phyloP scores from a whole-genome alignment of 179 eudicot genomes.

The Actinidia arguta region DNA sequence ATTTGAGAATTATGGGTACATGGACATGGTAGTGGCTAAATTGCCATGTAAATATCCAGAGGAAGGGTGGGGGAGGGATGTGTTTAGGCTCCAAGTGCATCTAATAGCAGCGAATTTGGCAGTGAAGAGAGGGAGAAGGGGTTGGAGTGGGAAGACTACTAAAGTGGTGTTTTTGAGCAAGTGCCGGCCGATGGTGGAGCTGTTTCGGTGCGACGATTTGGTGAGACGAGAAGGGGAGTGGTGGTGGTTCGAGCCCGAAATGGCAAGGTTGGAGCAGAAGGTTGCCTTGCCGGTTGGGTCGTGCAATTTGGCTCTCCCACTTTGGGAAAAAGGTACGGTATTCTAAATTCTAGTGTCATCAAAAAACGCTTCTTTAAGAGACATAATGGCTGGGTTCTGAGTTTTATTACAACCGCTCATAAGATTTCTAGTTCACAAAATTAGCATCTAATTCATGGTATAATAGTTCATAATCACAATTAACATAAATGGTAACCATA shows the following conservation, averaged over 20 bases:
- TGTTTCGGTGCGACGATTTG: constrained; percentile 84
- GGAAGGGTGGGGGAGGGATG: constrained; percentile 76
- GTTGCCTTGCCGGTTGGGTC: constrained; percentile 83
- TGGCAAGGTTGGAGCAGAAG: constrained; percentile 61
- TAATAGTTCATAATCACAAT: too few species aligned
- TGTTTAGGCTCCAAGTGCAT: constrained; percentile 78
- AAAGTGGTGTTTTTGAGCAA: constrained; percentile 76
- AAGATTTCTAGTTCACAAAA: too few species aligned
- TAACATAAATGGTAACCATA: too few species aligned
- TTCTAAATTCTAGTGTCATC: background rate
- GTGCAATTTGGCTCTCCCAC: constrained; percentile 77
- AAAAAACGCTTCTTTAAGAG: too few species aligned
- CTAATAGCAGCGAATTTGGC: constrained; percentile 65
- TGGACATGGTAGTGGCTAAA: constrained; percentile 77
- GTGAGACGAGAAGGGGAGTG: constrained; percentile 76
- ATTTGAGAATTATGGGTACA: constrained; percentile 34
- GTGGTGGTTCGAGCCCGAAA: constrained; percentile 76
- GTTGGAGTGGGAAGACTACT: constrained; percentile 46
- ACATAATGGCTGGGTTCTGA: too few species aligned
- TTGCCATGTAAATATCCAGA: constrained; percentile 71
- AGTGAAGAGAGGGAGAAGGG: constrained; percentile 60
- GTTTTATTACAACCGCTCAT: too few species aligned
- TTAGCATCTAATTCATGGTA: too few species aligned
- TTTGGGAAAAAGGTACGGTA: constrained; percentile 83
- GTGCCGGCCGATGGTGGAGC: constrained; percentile 91